phyloP scores from a whole-genome alignment of 345 rosid genomes.

The Eucalyptus paniculata region DNA sequence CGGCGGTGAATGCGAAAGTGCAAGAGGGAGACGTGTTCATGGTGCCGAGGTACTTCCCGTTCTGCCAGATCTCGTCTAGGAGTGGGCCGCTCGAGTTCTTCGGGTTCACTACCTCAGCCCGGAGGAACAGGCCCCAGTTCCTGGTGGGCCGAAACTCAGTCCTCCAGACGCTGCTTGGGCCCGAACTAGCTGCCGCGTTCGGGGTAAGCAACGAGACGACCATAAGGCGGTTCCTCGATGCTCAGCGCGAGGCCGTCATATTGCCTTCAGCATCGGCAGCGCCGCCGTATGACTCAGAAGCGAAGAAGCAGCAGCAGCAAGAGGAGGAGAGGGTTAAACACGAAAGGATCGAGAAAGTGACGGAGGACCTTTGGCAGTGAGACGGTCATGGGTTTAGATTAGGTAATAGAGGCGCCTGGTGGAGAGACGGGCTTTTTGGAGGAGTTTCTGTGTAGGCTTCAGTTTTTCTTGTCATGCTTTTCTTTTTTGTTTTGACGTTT shows the following conservation, averaged over 20 bases:
- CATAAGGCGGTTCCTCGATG: slow-evolving; percentile 12
- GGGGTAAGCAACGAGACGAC: slow-evolving; percentile 32
- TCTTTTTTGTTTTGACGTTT: neutral
- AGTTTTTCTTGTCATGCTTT: neutral
- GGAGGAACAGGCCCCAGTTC: slow-evolving; percentile 72
- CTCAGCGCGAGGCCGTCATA: slow-evolving; percentile 56
- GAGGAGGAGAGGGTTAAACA: neutral
- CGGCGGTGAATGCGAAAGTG: slow-evolving; percentile 42
- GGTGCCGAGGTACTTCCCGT: slow-evolving; percentile 80
- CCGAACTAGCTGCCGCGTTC: slow-evolving; percentile 47
- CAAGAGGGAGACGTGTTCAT: slow-evolving; percentile 62
- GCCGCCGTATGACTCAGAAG: slow-evolving; percentile 12
- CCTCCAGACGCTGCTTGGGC: slow-evolving; percentile 19
- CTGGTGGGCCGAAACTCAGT: slow-evolving; percentile 57
- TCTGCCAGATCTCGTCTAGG: slow-evolving; percentile 72
- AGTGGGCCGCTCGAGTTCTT: slow-evolving; percentile 53
- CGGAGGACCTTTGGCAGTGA: neutral
- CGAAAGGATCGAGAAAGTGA: neutral
- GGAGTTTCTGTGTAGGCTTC: neutral
- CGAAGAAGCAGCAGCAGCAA: neutral
- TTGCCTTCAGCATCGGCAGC: slow-evolving; percentile 47
- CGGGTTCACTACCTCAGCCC: slow-evolving; percentile 82
- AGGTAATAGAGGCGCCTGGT: neutral
- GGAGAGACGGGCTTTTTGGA: neutral
- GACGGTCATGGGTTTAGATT: slow-evolving; percentile 10